Evolutionary conservation across 192 early-diverging fungal genomes (phyloP), one percentile per base, ranked within the genome.

Genomic region (Umbelopsis sp.): DNA sequence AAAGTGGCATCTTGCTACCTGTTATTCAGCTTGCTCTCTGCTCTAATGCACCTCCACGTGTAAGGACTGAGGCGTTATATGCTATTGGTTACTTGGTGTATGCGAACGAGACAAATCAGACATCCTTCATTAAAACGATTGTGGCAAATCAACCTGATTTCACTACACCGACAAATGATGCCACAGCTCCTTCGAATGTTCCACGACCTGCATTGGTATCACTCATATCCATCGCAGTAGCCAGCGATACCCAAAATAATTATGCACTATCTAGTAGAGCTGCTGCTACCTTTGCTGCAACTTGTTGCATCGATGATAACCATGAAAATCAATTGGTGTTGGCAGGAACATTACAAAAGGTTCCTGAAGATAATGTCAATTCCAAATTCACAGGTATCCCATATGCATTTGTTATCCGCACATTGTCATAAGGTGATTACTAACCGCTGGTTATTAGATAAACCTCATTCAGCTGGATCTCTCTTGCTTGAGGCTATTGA

Each of bases 271-370:
- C 85, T 11, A 87, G 93, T 16, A 82, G 96, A 29, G 90, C 94
- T 4, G 94, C 95, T 8, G 92, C 94, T 1, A 88, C 95, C 2
- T 94, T 95, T 80, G 86, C 91, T 12, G 88, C 94, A 47, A 89
- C 92, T 82, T 88, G 88, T 25, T 96, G 89, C 71, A 84, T 94
- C 3, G 84, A 91, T 66, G 85, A 91, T 56, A 99, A 98, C 80
- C 80, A 85, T 6, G 96, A 98, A 76, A 90, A 91, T 6, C 96
- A 98, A 77, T 77, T 97, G 21, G 91, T 92, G 8, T 72, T 99
- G 11, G 91, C 94, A 21, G 89, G 95, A 6, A 97, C 95, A 7
- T 73, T 99, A 22, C 92, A 87, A 25, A 84, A 90, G 7, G 94
- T 94, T 11, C 91, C 92, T 34, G 82, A 88, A 47, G 90, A 92